Percentiles rank a stretch among this genome's conserved stretches.
phyloP scores from a whole-genome alignment of 2,329 filamentous ascomycete genomes.

The Clonostachys solani region DNA sequence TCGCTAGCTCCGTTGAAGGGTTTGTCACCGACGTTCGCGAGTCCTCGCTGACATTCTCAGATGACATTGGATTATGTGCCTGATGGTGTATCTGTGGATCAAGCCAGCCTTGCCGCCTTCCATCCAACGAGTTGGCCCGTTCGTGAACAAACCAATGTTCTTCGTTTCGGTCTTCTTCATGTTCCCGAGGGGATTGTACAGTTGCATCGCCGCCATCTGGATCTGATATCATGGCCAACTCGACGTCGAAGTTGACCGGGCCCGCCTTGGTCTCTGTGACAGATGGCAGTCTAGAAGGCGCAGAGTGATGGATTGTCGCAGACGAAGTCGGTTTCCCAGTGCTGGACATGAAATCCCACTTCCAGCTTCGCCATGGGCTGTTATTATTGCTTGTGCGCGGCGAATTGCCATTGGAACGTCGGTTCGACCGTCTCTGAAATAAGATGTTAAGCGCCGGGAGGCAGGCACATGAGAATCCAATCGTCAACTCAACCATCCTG shows the following conservation, averaged over 20 bases:
- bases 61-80: not conserved
- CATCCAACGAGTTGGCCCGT: not conserved
- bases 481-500: constrained; percentile 11
- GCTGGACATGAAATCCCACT: too few relatives aligned
- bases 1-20: not conserved
- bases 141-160: not conserved
- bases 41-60: not conserved
- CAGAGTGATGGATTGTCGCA: not conserved
- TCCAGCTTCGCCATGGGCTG: too few relatives aligned
- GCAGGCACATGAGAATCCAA: constrained; percentile 17
- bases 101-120: constrained; percentile 4
- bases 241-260: not conserved
- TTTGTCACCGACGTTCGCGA: not conserved
- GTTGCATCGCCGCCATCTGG: not conserved
- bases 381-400: not conserved
- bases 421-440: not conserved
- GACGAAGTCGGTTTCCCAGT: not conserved
- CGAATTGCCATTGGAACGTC: not conserved
- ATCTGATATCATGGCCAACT: not conserved
- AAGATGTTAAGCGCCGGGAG: constrained; percentile 14
- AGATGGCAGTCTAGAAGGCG: too few relatives aligned
- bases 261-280: not conserved
- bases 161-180: not conserved
- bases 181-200: not conserved
- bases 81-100: not conserved